Conservation (phyloP, 2,329 filamentous ascomycete genomes). For the Samsoniella hepiali region DNA sequence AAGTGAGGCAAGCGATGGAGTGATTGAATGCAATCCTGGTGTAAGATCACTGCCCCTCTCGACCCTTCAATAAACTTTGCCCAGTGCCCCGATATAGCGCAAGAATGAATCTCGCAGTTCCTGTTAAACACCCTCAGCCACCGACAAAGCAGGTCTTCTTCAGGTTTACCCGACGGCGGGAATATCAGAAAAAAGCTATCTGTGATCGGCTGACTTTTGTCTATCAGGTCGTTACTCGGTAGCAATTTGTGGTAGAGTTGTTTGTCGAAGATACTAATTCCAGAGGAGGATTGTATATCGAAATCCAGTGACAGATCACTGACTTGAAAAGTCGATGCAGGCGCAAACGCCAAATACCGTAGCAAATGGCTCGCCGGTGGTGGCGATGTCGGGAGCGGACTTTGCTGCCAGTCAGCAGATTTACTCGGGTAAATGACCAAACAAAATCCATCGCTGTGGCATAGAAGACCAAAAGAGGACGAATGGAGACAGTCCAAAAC, state of each 20-base stretch:
- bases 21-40: slow-evolving; percentile 40
- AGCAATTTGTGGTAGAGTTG: slow-evolving; percentile 7
- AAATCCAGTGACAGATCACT: not conserved
- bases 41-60: slow-evolving; percentile 40
- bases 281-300: not conserved
- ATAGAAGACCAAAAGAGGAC: slow-evolving; percentile 36
- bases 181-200: slow-evolving; percentile 48
- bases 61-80: slow-evolving; percentile 36
- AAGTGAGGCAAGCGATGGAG: slow-evolving; percentile 41
- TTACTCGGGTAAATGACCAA: slow-evolving; percentile 40
- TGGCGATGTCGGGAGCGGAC: not conserved
- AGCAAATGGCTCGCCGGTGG: slow-evolving; percentile 11
- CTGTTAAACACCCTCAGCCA: slow-evolving; percentile 44
- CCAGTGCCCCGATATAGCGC: slow-evolving; percentile 46
- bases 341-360: slow-evolving; percentile 3
- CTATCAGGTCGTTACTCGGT: not conserved
- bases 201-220: slow-evolving; percentile 16
- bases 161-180: slow-evolving; percentile 35
- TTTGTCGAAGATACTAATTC: slow-evolving; percentile 13
- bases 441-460: slow-evolving; percentile 30
- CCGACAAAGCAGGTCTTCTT: slow-evolving; percentile 37
- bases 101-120: slow-evolving; percentile 41
- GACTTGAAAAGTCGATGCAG: not conserved
- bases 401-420: slow-evolving; percentile 34
- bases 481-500: slow-evolving; percentile 35